phyloP scores from a whole-genome alignment of 805 yeast species.

The Alloascoidea hylecoeti region DNA sequence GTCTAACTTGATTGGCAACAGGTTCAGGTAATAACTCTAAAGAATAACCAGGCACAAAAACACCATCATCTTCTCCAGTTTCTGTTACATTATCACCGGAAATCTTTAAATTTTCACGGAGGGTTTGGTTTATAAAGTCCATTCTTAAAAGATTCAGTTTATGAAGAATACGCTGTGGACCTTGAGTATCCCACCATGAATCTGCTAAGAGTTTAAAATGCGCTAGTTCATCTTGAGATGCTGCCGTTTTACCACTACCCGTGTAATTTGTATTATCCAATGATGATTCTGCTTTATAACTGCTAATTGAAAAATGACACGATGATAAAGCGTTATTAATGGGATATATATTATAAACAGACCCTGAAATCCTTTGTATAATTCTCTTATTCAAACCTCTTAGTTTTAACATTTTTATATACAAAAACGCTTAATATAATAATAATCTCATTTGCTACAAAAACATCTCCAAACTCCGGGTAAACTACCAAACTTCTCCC shows the following conservation, averaged over 20 bases:
- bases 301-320: no score
- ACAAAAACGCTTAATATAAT: no score
- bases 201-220: slow-evolving; percentile 82
- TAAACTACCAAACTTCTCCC: no score
- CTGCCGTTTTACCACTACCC: slow-evolving; percentile 15
- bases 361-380: no score
- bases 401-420: no score
- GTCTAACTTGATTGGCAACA: slow-evolving; percentile 29
- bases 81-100: slow-evolving; percentile 1
- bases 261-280: slow-evolving; percentile 18
- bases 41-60: slow-evolving; percentile 71
- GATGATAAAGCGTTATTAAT: no score
- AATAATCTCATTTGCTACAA: no score
- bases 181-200: slow-evolving; percentile 97
- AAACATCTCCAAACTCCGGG: no score
- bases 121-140: slow-evolving; percentile 66
- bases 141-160: slow-evolving; percentile 84
- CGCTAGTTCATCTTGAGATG: slow-evolving; percentile 48
- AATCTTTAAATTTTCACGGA: slow-evolving; percentile 21
- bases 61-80: slow-evolving; percentile 23
- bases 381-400: no score
- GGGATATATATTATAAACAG: no score
- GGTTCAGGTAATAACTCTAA: slow-evolving; percentile 48
- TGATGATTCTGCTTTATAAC: slow-evolving; percentile 15
- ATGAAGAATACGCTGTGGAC: slow-evolving; percentile 87